Evolutionary conservation across 441 rosid species (phyloP).

Genomic region (Jatropha podagrica): DNA sequence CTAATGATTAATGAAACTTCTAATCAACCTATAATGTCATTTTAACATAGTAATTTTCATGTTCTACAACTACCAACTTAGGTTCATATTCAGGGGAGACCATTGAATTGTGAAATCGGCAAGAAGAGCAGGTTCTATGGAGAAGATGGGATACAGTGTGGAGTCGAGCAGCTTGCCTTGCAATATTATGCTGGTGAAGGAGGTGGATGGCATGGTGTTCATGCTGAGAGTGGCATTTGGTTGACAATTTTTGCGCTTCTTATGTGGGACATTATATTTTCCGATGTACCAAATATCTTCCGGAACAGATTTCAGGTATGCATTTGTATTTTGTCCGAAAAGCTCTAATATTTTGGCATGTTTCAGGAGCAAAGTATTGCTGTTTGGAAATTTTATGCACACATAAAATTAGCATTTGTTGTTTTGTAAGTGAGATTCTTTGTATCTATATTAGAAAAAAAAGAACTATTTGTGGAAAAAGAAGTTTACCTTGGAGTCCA

Average conservation of each 20-base stretch:
- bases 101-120: constrained; percentile 79
- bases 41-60: background rate
- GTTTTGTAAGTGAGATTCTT: background rate
- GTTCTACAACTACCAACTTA: constrained; percentile 19
- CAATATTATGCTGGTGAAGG: constrained; percentile 84
- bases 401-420: background rate
- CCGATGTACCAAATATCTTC: constrained; percentile 74
- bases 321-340: background rate
- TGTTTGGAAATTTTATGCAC: background rate
- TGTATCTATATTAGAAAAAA: background rate
- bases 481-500: background rate
- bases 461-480: background rate
- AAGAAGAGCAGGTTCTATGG: constrained; percentile 82
- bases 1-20: constrained; percentile 14
- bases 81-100: constrained; percentile 84
- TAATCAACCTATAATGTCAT: background rate
- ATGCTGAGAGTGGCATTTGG: constrained; percentile 93
- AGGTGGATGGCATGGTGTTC: constrained; percentile 87
- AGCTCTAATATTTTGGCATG: background rate
- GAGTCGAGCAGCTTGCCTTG: constrained; percentile 94
- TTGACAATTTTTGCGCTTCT: constrained; percentile 84
- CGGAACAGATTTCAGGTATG: constrained; percentile 80
- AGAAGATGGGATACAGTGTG: constrained; percentile 86
- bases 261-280: constrained; percentile 87
- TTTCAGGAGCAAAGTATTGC: background rate